A percentile compares a stretch with the other conserved stretches of the same genome.
phyloP scores from a whole-genome alignment of 306 rosid genomes.

The Lablab purpureus region DNA sequence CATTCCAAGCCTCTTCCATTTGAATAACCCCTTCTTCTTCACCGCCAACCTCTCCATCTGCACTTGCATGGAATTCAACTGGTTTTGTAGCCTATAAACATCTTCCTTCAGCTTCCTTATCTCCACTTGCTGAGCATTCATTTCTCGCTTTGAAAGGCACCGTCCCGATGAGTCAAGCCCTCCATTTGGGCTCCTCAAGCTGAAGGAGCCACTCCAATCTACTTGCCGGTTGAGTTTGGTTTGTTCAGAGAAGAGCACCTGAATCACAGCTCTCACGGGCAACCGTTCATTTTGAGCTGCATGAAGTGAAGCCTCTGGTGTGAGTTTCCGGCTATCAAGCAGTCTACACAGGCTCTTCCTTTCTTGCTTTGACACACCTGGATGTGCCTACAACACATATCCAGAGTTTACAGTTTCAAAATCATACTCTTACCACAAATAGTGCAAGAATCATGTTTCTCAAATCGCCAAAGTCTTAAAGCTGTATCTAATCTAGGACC shows the following conservation, averaged over 20 bases:
- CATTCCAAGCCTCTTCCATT: slow-evolving; percentile 74
- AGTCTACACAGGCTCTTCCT: slow-evolving; percentile 76
- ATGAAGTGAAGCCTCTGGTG: slow-evolving; percentile 88
- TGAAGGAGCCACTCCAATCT: slow-evolving; percentile 86
- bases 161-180: slow-evolving; percentile 52
- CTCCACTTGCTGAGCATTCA: slow-evolving; percentile 68
- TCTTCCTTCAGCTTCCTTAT: slow-evolving; percentile 82
- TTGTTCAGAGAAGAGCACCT: slow-evolving; percentile 85
- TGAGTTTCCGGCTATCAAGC: slow-evolving; percentile 83
- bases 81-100: slow-evolving; percentile 71
- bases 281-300: slow-evolving; percentile 95
- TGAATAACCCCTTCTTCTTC: slow-evolving; percentile 70
- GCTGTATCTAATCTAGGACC: background rate
- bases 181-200: slow-evolving; percentile 64
- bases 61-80: slow-evolving; percentile 67
- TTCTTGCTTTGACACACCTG: slow-evolving; percentile 73
- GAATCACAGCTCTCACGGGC: slow-evolving; percentile 91
- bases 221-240: slow-evolving; percentile 57
- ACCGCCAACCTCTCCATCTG: slow-evolving; percentile 71
- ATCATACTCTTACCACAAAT: background rate
- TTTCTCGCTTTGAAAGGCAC: slow-evolving; percentile 77
- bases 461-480: slow-evolving; percentile 1
- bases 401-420: background rate
- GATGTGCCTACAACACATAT: slow-evolving; percentile 73
- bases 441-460: background rate